These are phyloP conservation scores for Cardamine chenopodiifolia DNA, from an alignment of 345 rosid species.

Conservation along the genomic window DNA sequence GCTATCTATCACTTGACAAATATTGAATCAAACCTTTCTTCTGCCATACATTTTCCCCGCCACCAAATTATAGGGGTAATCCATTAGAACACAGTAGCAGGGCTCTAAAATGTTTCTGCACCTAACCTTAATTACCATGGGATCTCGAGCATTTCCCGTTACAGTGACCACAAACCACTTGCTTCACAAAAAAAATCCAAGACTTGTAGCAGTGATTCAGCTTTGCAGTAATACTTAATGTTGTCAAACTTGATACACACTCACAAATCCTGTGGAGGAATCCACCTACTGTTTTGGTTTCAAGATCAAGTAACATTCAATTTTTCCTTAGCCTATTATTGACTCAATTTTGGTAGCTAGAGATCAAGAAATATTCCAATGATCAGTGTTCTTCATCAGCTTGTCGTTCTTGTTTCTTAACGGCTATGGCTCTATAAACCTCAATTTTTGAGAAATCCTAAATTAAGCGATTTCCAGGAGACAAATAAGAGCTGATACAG, in stretches of 20 bases:
- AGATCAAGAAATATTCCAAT: background rate
- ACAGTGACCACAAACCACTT: background rate
- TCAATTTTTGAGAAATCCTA: constrained; percentile 1
- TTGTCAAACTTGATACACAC: background rate
- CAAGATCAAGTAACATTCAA: background rate
- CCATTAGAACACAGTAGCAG: background rate
- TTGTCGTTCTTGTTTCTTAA: background rate
- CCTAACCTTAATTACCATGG: background rate
- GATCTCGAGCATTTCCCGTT: background rate
- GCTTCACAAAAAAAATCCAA: background rate
- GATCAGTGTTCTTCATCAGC: constrained; percentile 22
- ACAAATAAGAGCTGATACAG: background rate
- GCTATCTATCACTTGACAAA: background rate
- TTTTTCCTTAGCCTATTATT: background rate
- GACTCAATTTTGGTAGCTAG: background rate
- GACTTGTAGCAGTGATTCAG: background rate
- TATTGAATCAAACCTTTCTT: background rate
- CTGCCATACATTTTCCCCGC: background rate
- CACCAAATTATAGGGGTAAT: background rate
- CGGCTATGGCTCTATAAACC: constrained; percentile 7
- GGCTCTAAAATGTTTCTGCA: background rate
- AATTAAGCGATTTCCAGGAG: background rate
- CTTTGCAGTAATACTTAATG: background rate
- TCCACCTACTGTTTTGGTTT: background rate
- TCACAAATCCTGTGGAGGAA: background rate